phyloP scores from a whole-genome alignment of 768 basidiomycete genomes.

The Leccinum obscurum region DNA sequence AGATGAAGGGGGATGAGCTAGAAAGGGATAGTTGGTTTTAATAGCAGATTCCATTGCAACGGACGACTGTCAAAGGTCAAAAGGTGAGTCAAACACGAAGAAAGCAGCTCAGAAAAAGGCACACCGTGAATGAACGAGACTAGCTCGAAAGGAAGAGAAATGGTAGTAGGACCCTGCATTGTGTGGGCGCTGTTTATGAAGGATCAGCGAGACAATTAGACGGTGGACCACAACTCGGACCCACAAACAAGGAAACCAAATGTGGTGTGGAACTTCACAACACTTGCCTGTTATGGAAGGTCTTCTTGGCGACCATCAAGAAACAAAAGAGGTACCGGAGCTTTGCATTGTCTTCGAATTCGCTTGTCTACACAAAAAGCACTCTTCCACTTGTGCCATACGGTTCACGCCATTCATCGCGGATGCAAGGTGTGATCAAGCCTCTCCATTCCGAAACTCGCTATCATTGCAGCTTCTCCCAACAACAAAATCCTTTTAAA shows the following conservation, averaged over 20 bases:
- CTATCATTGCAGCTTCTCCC: not conserved
- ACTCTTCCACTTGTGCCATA: no score
- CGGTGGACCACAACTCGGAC: not conserved
- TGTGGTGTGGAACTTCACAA: constrained; percentile 23
- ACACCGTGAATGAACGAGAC: not conserved
- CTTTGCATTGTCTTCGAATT: not conserved
- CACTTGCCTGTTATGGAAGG: constrained; percentile 20
- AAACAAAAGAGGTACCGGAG: not conserved
- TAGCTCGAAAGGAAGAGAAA: not conserved
- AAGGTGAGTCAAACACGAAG: constrained; percentile 5
- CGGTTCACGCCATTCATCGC: not conserved
- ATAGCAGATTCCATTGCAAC: constrained; percentile 17
- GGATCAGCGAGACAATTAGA: constrained; percentile 23
- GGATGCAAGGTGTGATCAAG: not conserved
- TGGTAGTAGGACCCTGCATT: not conserved
- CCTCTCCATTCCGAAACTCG: no score
- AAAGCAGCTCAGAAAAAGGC: constrained; percentile 5
- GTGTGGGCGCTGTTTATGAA: constrained; percentile 15
- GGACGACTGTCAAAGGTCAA: constrained; percentile 6
- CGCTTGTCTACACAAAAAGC: not conserved
- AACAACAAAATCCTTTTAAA: not conserved
- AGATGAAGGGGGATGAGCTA: constrained; percentile 41
- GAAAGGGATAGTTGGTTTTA: constrained; percentile 40
- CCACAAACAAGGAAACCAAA: constrained; percentile 24
- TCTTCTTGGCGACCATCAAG: not conserved